A percentile compares a stretch with the other conserved stretches of the same genome.
These are phyloP conservation scores for Podospora australis DNA, from an alignment of 495 filamentous ascomycete genomes.

Conservation along the genomic window DNA sequence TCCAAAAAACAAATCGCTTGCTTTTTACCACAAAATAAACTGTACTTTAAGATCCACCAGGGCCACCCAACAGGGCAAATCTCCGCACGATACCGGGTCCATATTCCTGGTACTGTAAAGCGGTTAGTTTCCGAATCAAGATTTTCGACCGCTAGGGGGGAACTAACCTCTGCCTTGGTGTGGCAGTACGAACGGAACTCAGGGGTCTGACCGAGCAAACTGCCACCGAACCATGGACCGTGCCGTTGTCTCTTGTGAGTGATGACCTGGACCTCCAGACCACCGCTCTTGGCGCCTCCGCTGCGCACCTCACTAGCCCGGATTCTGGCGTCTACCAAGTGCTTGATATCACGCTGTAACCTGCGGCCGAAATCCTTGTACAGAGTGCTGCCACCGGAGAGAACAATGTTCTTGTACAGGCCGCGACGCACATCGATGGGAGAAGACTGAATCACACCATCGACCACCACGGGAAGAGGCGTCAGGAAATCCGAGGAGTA, in stretches of 20 bases:
- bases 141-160: background rate
- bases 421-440: constrained; percentile 96
- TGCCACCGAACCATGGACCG: constrained; percentile 97
- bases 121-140: constrained; percentile 14
- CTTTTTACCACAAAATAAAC: constrained; percentile 16
- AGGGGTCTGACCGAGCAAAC: constrained; percentile 93
- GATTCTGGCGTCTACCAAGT: constrained; percentile 69
- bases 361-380: constrained; percentile 97
- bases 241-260: constrained; percentile 93
- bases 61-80: constrained; percentile 90
- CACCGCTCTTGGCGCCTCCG: constrained; percentile 86
- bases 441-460: constrained; percentile 92
- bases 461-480: constrained; percentile 86
- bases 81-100: constrained; percentile 91
- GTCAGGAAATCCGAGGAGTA: constrained; percentile 98
- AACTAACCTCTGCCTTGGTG: constrained; percentile 73
- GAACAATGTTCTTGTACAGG: constrained; percentile 98
- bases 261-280: constrained; percentile 92
- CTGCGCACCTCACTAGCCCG: constrained; percentile 69
- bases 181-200: constrained; percentile 98
- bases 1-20: constrained; percentile 15
- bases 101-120: constrained; percentile 74
- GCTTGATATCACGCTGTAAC: constrained; percentile 92
- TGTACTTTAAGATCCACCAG: constrained; percentile 54
- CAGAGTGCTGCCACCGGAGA: constrained; percentile 91